Base-by-base conservation (phyloP, 345 rosid species). In the Aurinia saxatilis region DNA sequence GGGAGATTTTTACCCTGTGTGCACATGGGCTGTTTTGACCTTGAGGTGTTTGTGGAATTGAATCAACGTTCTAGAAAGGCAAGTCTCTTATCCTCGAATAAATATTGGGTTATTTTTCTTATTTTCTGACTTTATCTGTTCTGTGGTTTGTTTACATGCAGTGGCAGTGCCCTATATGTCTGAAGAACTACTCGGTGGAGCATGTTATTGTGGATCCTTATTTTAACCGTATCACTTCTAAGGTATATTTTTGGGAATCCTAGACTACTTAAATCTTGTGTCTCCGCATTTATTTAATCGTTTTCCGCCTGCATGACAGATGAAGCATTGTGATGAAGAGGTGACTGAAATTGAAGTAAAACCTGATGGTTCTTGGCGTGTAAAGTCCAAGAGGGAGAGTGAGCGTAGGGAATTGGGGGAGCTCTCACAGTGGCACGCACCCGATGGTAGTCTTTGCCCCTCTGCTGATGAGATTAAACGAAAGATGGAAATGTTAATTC, bases 141-240 rank as follows among this genome's bases (percentile, higher is more conserved):
- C 27, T 51, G 23, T 44, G 48, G 16, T 52, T 46, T 57, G 37
- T 46, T 23, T 46, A 59, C 62, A 36, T 75, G 74, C 92, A 93
- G 99, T 93, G 99, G 99, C 99, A 93, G 74, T 93, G 97, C 71
- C 99, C 99, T 23, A 71, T 83, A 72, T 90, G 99, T 75, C 78
- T 90, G 67, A 90, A 77, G 79, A 93, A 93, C 82, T 87, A 90
- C 68, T 81, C 97, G 14, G 72, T 87, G 82, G 97, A 90, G 69
- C 67, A 82, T 69, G 53, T 93, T 56, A 86, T 93, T 34, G 75
- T 90, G 42, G 99, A 90, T 68, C 97, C 96, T 17, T 93, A 84
- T 77, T 93, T 93, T 74, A 93, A 90, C 70, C 90, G 85, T 17
- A 78, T 93, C 63, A 78, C 97, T 25, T 79, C 90, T 33, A 77